These are phyloP conservation scores for Leishmania aethiopica DNA, from an alignment of 208 protist species.

Conservation along the genomic window DNA sequence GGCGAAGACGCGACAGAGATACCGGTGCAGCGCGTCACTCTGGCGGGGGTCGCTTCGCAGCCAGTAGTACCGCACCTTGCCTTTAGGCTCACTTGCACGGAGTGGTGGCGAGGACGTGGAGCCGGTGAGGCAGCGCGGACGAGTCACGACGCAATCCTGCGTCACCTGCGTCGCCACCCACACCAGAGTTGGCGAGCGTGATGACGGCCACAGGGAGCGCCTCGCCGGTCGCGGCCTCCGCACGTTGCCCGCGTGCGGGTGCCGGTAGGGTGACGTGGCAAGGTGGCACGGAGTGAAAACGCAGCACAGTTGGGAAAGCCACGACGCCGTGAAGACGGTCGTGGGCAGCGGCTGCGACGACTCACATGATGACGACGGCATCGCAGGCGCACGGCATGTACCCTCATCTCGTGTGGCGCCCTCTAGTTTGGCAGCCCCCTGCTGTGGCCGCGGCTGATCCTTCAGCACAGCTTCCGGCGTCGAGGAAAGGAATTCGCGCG, in stretches of 20 bases:
- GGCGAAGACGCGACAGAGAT: constrained; percentile 2
- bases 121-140: neutral
- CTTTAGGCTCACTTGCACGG: neutral
- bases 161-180: constrained; percentile 21
- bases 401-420: neutral
- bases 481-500: neutral
- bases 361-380: neutral
- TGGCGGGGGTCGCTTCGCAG: constrained; percentile 17
- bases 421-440: neutral
- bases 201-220: constrained; percentile 13
- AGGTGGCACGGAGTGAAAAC: neutral
- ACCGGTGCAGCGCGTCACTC: constrained; percentile 3
- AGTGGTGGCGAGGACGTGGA: neutral
- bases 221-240: neutral
- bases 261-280: neutral
- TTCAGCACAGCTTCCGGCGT: neutral
- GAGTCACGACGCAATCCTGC: constrained; percentile 14
- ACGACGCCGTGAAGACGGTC: constrained; percentile 16
- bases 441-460: neutral
- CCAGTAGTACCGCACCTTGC: constrained; percentile 8
- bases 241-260: neutral
- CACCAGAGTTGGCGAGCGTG: neutral
- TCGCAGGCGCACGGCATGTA: neutral
- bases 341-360: neutral
- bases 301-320: constrained; percentile 30